Evolutionary conservation across 2,329 filamentous ascomycete genomes (phyloP), one percentile per base, ranked within the genome.

Genomic region (Alternaria hordeiaustralica): DNA sequence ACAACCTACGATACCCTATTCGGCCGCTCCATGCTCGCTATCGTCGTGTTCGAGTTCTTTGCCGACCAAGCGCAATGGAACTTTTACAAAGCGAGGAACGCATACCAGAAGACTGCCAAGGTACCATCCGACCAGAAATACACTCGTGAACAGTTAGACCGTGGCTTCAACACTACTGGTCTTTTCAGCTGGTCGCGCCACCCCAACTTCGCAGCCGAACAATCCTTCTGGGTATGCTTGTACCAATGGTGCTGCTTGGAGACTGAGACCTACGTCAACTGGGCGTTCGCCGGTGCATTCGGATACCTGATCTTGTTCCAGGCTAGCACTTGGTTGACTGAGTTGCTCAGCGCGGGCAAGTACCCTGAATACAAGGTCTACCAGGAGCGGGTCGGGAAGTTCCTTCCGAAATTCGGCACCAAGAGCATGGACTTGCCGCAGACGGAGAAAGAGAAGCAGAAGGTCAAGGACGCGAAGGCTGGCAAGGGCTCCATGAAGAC

Each of bases 21-120:
- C 76, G 83, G 87, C 4, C 83, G 86, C 61, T 72, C 82, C 46
- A 81, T 90, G 47, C 82, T 90, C 66, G 82, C 81, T 60, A 81
- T 90, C 36, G 82, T 92, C 20, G 78, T 89, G n/a, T 75, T 90
- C 56, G 87, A 97, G 74, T 93, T 87, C 80, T 87, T 97, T 75
- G 92, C 93, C 74, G 96, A 99, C 78, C 90, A 94, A 67, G 93
- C 97, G 78, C 94, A 97, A 81, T 99, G 94, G 94, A 85, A 88
- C 67, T 99, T 89, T 82, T 94, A 99, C 78, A 82, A 82, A 15
- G 94, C 94, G 53, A 98, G 97, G 82, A 83, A 87, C 49, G 79
- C 87, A 46, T 98, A 97, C 80, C 87, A 88, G 65, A 85, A 88
- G 65, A 90, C 89, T 2, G 92, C 89, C 53, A 91, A 92, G 76